A percentile compares a stretch with the other conserved stretches of the same genome.
Evolutionary conservation across 2,329 filamentous ascomycete genomes (phyloP).

Genomic region (Calonectria pseudoreteaudii): DNA sequence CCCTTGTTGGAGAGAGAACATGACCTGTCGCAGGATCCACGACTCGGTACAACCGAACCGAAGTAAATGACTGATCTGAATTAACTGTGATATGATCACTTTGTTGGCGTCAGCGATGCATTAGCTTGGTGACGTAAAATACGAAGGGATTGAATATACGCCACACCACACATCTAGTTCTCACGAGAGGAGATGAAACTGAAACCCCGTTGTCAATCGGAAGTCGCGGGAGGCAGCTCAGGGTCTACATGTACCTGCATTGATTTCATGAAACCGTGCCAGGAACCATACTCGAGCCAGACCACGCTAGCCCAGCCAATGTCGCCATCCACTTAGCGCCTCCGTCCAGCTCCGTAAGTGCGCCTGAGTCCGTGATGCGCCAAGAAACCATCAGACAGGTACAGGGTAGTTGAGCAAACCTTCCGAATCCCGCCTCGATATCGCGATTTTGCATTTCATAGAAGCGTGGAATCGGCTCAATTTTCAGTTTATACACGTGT

Average conservation of each 20-base stretch:
- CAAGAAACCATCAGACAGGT: not conserved
- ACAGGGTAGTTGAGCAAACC: not conserved
- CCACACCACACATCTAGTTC: not conserved
- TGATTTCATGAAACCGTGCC: constrained; percentile 6
- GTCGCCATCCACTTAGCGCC: not conserved
- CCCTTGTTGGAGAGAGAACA: not conserved
- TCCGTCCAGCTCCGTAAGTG: not conserved
- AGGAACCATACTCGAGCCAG: not conserved
- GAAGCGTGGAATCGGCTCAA: not conserved
- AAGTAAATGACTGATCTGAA: not conserved
- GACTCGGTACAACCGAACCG: not conserved
- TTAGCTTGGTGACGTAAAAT: not conserved
- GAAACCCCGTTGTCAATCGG: not conserved
- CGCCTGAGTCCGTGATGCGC: not conserved
- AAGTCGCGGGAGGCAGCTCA: not conserved
- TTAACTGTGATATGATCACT: not conserved
- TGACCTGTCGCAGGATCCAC: not conserved
- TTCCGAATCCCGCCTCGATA: not conserved
- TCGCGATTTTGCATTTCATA: not conserved
- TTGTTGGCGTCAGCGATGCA: not conserved
- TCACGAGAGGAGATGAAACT: not conserved
- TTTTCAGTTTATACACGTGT: not conserved
- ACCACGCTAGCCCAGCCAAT: not conserved
- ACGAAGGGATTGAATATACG: not conserved
- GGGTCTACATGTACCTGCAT: not conserved